These are phyloP conservation scores for Verticillium nubilum DNA, from an alignment of 2,329 filamentous ascomycete genomes.

Conservation along the genomic window DNA sequence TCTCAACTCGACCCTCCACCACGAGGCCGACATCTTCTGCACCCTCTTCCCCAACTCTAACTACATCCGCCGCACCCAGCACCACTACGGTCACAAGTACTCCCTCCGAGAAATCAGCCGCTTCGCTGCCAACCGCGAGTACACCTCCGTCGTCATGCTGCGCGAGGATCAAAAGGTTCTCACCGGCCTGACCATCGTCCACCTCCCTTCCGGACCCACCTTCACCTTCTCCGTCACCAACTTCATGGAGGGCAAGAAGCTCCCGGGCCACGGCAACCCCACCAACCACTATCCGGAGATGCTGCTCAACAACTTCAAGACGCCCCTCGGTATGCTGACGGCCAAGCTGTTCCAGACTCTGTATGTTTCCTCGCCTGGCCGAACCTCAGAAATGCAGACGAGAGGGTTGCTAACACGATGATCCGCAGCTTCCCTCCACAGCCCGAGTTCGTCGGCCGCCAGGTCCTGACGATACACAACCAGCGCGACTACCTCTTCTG, in stretches of 20 bases:
- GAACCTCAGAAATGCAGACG: slow-evolving; percentile 15
- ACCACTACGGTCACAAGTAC: slow-evolving; percentile 85
- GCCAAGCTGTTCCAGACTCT: slow-evolving; percentile 77
- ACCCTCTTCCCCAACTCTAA: slow-evolving; percentile 78
- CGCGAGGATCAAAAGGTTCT: slow-evolving; percentile 87
- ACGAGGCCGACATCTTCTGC: slow-evolving; percentile 72
- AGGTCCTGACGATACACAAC: slow-evolving; percentile 90
- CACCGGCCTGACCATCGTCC: slow-evolving; percentile 75
- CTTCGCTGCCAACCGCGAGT: slow-evolving; percentile 77
- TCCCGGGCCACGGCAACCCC: slow-evolving; percentile 83
- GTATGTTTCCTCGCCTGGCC: slow-evolving; percentile 34
- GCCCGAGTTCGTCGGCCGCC: slow-evolving; percentile 78
- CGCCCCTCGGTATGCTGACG: slow-evolving; percentile 81
- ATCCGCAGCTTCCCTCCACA: slow-evolving; percentile 50
- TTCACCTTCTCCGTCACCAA: slow-evolving; percentile 90
- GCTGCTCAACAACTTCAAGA: slow-evolving; percentile 91
- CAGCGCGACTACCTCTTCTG: slow-evolving; percentile 97
- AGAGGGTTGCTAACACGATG: slow-evolving; percentile 19
- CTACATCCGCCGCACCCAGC: slow-evolving; percentile 81
- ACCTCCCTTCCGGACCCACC: slow-evolving; percentile 79
- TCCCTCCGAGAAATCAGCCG: slow-evolving; percentile 83
- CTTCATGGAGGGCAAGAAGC: slow-evolving; percentile 81
- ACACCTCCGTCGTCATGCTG: slow-evolving; percentile 77
- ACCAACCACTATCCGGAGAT: slow-evolving; percentile 89
- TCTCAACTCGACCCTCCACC: slow-evolving; percentile 81